Evolutionary conservation across 2,329 filamentous ascomycete species (phyloP).

Genomic region (Fusarium falciforme): DNA sequence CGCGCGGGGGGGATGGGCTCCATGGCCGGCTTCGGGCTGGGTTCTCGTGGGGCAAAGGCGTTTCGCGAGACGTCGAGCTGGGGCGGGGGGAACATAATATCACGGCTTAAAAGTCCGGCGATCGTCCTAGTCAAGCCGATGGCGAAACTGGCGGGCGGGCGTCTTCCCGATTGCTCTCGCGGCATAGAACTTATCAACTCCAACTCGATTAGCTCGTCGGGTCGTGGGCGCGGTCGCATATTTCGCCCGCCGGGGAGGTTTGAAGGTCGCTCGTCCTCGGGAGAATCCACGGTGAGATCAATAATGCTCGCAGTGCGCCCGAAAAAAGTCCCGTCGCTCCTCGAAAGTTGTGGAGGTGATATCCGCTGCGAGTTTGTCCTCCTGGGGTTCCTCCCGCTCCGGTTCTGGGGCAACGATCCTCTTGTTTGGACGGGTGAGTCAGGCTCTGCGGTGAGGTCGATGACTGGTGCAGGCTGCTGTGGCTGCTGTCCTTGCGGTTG

Average conservation of each 20-base stretch:
- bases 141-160: constrained; percentile 34
- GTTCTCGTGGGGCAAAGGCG: constrained; percentile 48
- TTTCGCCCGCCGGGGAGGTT: constrained; percentile 31
- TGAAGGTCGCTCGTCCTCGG: constrained; percentile 47
- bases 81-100: constrained; percentile 39
- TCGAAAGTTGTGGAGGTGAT: constrained; percentile 56
- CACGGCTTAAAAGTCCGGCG: constrained; percentile 40
- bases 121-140: constrained; percentile 42
- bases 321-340: constrained; percentile 59
- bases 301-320: constrained; percentile 54
- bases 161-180: constrained; percentile 38
- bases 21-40: constrained; percentile 61
- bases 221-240: constrained; percentile 15
- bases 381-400: constrained; percentile 51
- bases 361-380: constrained; percentile 55
- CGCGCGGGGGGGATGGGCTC: constrained; percentile 73
- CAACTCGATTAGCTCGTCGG: constrained; percentile 45
- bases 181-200: constrained; percentile 35
- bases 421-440: constrained; percentile 58
- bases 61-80: constrained; percentile 42
- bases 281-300: constrained; percentile 63
- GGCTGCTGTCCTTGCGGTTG: constrained; percentile 10
- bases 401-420: constrained; percentile 39
- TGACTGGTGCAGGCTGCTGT: constrained; percentile 50
- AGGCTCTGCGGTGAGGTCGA: constrained; percentile 63